phyloP scores from a whole-genome alignment of 164 flowering plant species.

The Nymphaea colorata region DNA sequence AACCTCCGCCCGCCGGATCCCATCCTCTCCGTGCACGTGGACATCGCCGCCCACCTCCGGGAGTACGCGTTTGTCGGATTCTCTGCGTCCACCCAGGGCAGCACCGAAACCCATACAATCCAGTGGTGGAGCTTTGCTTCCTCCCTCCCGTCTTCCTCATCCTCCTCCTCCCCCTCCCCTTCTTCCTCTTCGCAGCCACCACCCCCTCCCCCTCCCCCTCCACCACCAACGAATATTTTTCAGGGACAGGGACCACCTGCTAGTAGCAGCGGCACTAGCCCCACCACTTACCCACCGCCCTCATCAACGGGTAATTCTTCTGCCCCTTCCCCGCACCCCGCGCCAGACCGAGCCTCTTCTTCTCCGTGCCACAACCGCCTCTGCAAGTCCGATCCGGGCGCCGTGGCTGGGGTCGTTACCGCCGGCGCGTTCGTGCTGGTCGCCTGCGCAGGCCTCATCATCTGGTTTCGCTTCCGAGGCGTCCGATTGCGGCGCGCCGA shows the following conservation, averaged over 20 bases:
- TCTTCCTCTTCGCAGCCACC: background rate
- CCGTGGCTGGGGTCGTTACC: conserved; percentile 77
- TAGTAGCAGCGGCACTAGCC: conserved; percentile 1
- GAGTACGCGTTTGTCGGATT: conserved; percentile 86
- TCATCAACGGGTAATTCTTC: conserved; percentile 28
- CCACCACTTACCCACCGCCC: conserved; percentile 15
- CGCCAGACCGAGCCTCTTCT: conserved; percentile 10
- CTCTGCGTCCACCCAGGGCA: conserved; percentile 88
- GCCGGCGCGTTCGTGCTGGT: conserved; percentile 56
- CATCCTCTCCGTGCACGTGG: conserved; percentile 32
- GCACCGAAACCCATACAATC: conserved; percentile 75
- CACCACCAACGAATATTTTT: conserved; percentile 5
- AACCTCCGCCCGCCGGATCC: conserved; percentile 51
- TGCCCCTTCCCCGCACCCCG: background rate
- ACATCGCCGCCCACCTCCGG: conserved; percentile 29
- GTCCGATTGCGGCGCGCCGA: conserved; percentile 6
- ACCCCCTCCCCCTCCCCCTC: conserved; percentile 16
- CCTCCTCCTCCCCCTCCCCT: background rate
- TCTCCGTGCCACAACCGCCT: conserved; percentile 52
- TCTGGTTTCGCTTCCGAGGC: conserved; percentile 32
- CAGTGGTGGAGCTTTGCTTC: conserved; percentile 95
- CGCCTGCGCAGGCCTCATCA: conserved; percentile 37
- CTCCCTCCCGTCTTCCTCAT: background rate
- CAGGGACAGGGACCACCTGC: conserved; percentile 15
- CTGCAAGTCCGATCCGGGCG: conserved; percentile 47